phyloP scores from a whole-genome alignment of 1,284 basidiomycete genomes.

The Sutorius eximius region DNA sequence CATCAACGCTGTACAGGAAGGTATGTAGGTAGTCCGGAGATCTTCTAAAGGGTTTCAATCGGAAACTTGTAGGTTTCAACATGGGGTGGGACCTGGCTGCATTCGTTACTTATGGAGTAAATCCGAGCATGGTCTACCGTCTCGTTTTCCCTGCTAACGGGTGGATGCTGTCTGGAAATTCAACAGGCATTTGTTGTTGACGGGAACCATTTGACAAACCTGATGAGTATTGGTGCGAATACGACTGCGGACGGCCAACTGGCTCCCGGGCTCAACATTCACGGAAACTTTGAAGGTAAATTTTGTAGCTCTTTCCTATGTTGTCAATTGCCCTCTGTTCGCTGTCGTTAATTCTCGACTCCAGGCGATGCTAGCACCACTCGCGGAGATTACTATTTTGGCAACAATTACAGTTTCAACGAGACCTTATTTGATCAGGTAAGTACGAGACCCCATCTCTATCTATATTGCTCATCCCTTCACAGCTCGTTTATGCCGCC shows the following conservation, averaged over 20 bases:
- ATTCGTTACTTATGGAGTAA: constrained; percentile 27
- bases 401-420: no score
- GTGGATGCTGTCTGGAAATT: not conserved
- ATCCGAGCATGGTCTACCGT: not conserved
- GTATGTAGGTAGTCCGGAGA: not conserved
- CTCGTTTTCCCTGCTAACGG: not conserved
- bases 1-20: constrained; percentile 28
- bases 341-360: no score
- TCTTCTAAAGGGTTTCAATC: not conserved
- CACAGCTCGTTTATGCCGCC: constrained; percentile 18
- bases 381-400: no score
- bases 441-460: not conserved
- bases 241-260: constrained; percentile 16
- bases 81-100: constrained; percentile 27
- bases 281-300: constrained; percentile 26
- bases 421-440: not conserved
- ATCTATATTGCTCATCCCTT: not conserved
- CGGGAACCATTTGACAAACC: constrained; percentile 30
- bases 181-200: constrained; percentile 26
- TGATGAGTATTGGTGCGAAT: constrained; percentile 31
- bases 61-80: constrained; percentile 21
- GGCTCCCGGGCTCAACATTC: constrained; percentile 22
- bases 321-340: not conserved
- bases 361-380: no score
- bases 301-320: not conserved